Base-by-base conservation (phyloP, 345 rosid genomes). In the Moringa oleifera region DNA sequence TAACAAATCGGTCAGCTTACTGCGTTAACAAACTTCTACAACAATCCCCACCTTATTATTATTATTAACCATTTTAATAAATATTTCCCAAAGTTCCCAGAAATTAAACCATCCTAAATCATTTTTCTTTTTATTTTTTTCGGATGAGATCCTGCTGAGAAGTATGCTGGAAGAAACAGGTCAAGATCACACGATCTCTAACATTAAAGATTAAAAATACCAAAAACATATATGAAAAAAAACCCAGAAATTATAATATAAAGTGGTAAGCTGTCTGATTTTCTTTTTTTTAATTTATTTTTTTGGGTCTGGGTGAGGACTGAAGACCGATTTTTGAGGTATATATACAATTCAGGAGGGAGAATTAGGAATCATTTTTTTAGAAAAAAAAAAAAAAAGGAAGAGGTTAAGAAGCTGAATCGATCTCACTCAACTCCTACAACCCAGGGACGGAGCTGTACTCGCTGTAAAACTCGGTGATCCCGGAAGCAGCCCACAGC, bases 401-500 rank as follows among this genome's bases (percentile, higher is more conserved):
- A 23, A 31, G 25, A 49, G 17, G n/a, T n/a, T n/a, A 57, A 46
- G 23, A 20, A 4, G 1, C 47, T 11, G 3, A 3, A 28, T 2
- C 33, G 5, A 28, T 2, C 13, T 9, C 47, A 41, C 47, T 41
- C 47, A 41, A 11, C 17, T 11, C 17, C 70, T 61, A 78, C 59
- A 77, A 75, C 53, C 62, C 85, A 11, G 81, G 64, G 7, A 77
- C 75, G 31, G 80, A 62, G 71, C 73, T 68, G 73, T 75, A 83
- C 58, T 86, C 91, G 23, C 84, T 61, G 77, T 82, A 80, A 49
- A 81, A 69, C 67, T 88, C 95, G 64, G 58, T 71, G 61, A 75
- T 75, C 12, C 80, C 85, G 21, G 84, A 69, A 62, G 86, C 96
- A 31, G 77, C 88, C 94, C 91, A 83, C 33, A 88, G 68, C 76